Conservation (phyloP, 306 rosid genomes). For the Senna tora region DNA sequence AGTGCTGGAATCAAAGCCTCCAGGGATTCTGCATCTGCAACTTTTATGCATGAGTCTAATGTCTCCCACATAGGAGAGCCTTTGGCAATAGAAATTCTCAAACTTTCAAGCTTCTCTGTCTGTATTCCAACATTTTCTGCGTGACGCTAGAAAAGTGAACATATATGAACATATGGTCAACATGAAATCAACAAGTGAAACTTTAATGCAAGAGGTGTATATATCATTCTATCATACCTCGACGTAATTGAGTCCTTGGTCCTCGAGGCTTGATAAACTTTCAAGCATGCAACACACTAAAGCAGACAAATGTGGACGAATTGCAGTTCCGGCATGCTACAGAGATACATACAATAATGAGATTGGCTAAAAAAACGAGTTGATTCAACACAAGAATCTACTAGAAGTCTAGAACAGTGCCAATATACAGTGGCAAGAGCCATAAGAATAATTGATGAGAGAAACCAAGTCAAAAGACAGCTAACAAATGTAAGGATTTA, state of each 20-base stretch:
- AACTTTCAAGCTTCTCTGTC: slow-evolving; percentile 84
- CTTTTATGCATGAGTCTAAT: slow-evolving; percentile 83
- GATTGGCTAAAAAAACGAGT: slow-evolving; percentile 16
- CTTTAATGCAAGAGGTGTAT: slow-evolving; percentile 29
- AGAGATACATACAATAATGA: slow-evolving; percentile 33
- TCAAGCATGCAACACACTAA: slow-evolving; percentile 97
- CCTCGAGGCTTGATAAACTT: slow-evolving; percentile 96
- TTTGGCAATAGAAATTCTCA: slow-evolving; percentile 94
- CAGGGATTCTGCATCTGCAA: slow-evolving; percentile 79
- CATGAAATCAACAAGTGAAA: slow-evolving; percentile 20
- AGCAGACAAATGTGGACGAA: slow-evolving; percentile 87
- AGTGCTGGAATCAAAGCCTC: slow-evolving; percentile 81
- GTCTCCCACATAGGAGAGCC: slow-evolving; percentile 99
- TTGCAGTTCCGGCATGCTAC: slow-evolving; percentile 92
- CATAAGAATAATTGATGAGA: slow-evolving; percentile 6
- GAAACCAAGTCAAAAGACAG: slow-evolving; percentile 26
- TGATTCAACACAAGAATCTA: slow-evolving; percentile 18
- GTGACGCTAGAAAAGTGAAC: slow-evolving; percentile 65
- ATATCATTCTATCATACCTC: slow-evolving; percentile 65
- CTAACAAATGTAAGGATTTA: slow-evolving; percentile 26
- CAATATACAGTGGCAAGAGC: slow-evolving; percentile 29
- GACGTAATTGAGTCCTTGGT: slow-evolving; percentile 89
- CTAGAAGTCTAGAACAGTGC: not conserved
- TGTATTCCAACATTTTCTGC: slow-evolving; percentile 90
- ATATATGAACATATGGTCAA: slow-evolving; percentile 20